phyloP scores from a whole-genome alignment of 2,329 filamentous ascomycete genomes.

The Aspergillus calidoustus region DNA sequence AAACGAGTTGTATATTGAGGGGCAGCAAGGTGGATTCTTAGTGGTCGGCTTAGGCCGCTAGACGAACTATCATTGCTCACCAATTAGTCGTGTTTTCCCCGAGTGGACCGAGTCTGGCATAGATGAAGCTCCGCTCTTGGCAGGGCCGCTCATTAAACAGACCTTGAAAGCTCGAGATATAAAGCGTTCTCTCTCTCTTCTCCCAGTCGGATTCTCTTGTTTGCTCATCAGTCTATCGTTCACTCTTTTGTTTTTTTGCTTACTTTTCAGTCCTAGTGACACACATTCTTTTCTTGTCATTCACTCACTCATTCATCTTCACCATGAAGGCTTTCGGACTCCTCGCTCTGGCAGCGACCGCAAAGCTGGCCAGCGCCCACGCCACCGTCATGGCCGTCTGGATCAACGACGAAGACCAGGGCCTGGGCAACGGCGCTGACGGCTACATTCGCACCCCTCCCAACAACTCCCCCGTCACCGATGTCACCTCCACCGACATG shows the following conservation, averaged over 20 bases:
- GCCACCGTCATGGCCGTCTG: conserved; percentile 29
- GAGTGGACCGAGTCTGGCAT: conserved; percentile 11
- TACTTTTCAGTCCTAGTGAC: conserved; percentile 7
- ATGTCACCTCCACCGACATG: conserved; percentile 29
- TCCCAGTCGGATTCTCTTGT: background rate
- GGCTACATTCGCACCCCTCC: conserved; percentile 29
- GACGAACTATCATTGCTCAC: background rate
- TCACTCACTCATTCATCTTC: conserved; percentile 9
- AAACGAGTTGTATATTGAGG: conserved; percentile 11
- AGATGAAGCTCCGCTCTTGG: conserved; percentile 13
- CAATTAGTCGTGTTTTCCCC: background rate
- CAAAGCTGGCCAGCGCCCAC: conserved; percentile 27
- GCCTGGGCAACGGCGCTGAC: conserved; percentile 22
- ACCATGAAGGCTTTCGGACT: conserved; percentile 28
- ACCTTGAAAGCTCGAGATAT: background rate
- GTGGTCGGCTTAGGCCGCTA: background rate
- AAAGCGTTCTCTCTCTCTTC: background rate
- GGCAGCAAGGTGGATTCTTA: background rate
- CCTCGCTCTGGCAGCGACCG: conserved; percentile 31
- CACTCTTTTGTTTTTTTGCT: background rate
- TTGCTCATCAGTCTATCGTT: background rate
- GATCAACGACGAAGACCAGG: conserved; percentile 30
- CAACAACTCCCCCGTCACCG: conserved; percentile 28
- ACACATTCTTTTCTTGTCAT: conserved; percentile 3
- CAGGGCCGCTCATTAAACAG: conserved; percentile 14